Evolutionary conservation across 768 basidiomycete species (phyloP).

Genomic region (Lactarius vividus): DNA sequence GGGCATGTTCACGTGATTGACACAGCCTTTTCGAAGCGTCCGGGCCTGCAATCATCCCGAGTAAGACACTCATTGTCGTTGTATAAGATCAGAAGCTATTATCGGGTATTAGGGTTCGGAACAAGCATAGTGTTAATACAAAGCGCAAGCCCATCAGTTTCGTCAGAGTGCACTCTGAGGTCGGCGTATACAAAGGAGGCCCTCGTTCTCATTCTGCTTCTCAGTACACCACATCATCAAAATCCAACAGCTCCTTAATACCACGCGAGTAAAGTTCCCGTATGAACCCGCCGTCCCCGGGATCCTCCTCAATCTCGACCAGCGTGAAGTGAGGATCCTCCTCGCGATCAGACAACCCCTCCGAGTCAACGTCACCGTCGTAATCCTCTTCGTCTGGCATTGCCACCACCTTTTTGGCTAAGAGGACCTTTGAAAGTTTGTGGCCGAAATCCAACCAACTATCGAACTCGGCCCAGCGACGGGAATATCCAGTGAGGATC

Average conservation of each 20-base stretch:
- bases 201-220: background rate
- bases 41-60: background rate
- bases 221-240: background rate
- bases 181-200: background rate
- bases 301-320: background rate
- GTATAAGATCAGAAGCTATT: too few species aligned
- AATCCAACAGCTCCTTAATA: background rate
- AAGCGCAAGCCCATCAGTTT: background rate
- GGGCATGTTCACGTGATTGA: conserved; percentile 20
- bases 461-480: background rate
- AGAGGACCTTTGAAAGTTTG: background rate
- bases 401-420: background rate
- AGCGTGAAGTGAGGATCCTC: background rate
- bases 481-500: background rate
- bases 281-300: background rate
- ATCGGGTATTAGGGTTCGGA: background rate
- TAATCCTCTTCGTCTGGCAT: background rate
- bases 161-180: background rate
- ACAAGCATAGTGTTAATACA: background rate
- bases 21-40: background rate
- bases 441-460: background rate
- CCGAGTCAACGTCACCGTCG: background rate
- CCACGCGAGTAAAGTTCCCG: background rate
- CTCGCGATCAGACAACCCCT: background rate
- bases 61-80: background rate